phyloP scores from a whole-genome alignment of 2,329 filamentous ascomycete species.

The Verticillium klebahnii region DNA sequence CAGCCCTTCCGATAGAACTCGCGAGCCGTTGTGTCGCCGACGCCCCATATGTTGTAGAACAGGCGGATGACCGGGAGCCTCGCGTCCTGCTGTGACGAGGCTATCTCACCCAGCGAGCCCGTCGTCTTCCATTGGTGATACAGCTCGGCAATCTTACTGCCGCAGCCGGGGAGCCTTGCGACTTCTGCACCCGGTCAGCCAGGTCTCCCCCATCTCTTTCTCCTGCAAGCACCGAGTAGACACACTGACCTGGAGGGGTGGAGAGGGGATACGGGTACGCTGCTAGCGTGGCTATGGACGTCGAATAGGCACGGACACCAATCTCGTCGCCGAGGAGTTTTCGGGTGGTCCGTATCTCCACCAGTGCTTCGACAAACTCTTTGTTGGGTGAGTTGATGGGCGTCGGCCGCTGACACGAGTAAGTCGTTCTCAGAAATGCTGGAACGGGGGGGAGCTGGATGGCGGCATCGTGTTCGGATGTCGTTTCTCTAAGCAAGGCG shows the following conservation, averaged over 20 bases:
- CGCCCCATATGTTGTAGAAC: slow-evolving; percentile 91
- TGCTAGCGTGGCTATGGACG: slow-evolving; percentile 75
- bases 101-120: slow-evolving; percentile 58
- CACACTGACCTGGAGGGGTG: slow-evolving; percentile 33
- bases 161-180: slow-evolving; percentile 68
- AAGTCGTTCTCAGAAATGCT: slow-evolving; percentile 41
- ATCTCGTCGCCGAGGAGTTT: slow-evolving; percentile 70
- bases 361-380: slow-evolving; percentile 68
- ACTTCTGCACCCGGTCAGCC: slow-evolving; percentile 33
- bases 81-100: slow-evolving; percentile 59
- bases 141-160: slow-evolving; percentile 70
- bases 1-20: slow-evolving; percentile 79
- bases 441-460: slow-evolving; percentile 60
- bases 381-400: slow-evolving; percentile 67
- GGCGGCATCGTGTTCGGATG: slow-evolving; percentile 68
- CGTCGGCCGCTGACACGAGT: slow-evolving; percentile 78
- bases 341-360: slow-evolving; percentile 68
- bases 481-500: slow-evolving; percentile 61
- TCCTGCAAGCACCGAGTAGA: not conserved
- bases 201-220: not conserved
- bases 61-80: slow-evolving; percentile 58
- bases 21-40: slow-evolving; percentile 74
- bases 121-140: slow-evolving; percentile 68
- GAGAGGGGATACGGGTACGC: slow-evolving; percentile 64
- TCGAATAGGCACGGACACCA: slow-evolving; percentile 81